Conservation (phyloP, 768 basidiomycete species). For the Russula vinacea region DNA sequence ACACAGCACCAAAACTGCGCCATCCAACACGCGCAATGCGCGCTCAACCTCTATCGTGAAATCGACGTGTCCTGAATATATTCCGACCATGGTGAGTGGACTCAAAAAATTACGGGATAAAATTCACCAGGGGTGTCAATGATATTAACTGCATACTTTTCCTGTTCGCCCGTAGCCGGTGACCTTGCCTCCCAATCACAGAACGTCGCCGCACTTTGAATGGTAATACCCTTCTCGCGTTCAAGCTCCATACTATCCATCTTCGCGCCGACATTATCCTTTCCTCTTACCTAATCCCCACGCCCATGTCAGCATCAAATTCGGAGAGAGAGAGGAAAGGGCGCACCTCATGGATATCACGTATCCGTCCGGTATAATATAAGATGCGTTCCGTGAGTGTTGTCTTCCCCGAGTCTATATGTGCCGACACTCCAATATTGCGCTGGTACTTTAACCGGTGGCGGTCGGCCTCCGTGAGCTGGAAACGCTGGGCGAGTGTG, state of each 20-base stretch:
- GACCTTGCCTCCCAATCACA: slow-evolving; percentile 88
- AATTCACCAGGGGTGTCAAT: slow-evolving; percentile 91
- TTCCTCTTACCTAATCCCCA: slow-evolving; percentile 70
- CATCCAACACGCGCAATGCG: slow-evolving; percentile 92
- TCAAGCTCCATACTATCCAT: slow-evolving; percentile 99
- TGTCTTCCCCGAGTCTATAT: slow-evolving; percentile 97
- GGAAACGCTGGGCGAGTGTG: slow-evolving; percentile 25
- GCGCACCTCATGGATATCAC: slow-evolving; percentile 92
- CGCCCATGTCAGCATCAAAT: background rate
- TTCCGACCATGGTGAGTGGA: background rate
- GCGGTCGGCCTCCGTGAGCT: slow-evolving; percentile 63
- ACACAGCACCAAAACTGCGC: slow-evolving; percentile 93
- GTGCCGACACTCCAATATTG: slow-evolving; percentile 95
- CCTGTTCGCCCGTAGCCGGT: slow-evolving; percentile 56
- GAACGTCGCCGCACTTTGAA: slow-evolving; percentile 97
- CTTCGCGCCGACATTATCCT: slow-evolving; percentile 95
- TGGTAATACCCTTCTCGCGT: slow-evolving; percentile 98
- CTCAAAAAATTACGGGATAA: background rate
- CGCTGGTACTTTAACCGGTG: slow-evolving; percentile 69
- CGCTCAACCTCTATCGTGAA: slow-evolving; percentile 99
- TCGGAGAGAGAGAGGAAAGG: slow-evolving; percentile 18
- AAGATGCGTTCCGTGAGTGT: slow-evolving; percentile 94
- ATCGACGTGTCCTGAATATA: slow-evolving; percentile 86
- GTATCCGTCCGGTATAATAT: slow-evolving; percentile 93
- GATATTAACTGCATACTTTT: slow-evolving; percentile 93